These are phyloP conservation scores for Nevesoporus exiguus DNA, from an alignment of 768 basidiomycete species.

Conservation along the genomic window DNA sequence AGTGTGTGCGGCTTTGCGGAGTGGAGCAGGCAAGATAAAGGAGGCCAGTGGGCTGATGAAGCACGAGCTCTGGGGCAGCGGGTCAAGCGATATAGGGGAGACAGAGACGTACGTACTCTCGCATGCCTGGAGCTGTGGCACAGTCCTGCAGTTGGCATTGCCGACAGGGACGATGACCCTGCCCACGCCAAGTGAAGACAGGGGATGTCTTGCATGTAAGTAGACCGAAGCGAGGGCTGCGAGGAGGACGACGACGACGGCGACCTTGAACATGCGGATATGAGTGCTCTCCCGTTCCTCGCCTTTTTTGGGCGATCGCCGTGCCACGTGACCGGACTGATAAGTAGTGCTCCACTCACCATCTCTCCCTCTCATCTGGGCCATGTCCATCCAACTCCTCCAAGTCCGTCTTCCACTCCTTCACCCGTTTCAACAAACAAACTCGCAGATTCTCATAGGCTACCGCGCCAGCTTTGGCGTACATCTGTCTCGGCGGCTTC, in stretches of 20 bases:
- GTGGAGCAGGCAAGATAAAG: slow-evolving; percentile 65
- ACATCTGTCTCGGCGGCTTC: slow-evolving; percentile 61
- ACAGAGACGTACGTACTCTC: slow-evolving; percentile 48
- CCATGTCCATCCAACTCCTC: slow-evolving; percentile 23
- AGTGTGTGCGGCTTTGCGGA: slow-evolving; percentile 43
- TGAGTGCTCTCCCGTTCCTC: too few relatives aligned
- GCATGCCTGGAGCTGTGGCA: slow-evolving; percentile 60
- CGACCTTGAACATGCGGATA: not conserved
- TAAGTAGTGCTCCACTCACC: not conserved
- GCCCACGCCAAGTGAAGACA: slow-evolving; percentile 42
- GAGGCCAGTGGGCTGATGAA: slow-evolving; percentile 55
- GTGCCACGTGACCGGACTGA: not conserved
- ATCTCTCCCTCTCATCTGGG: too few relatives aligned
- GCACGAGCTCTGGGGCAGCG: slow-evolving; percentile 44
- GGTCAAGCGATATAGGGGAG: not conserved
- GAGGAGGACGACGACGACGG: slow-evolving; percentile 26
- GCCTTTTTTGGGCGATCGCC: not conserved
- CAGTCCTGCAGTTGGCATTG: slow-evolving; percentile 45
- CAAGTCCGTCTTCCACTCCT: slow-evolving; percentile 21
- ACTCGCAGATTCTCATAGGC: slow-evolving; percentile 40
- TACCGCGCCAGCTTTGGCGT: slow-evolving; percentile 50
- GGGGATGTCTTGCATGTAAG: slow-evolving; percentile 45
- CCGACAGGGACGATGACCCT: slow-evolving; percentile 44
- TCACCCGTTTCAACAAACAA: slow-evolving; percentile 4
- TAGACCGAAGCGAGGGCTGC: slow-evolving; percentile 45